Evolutionary conservation across 495 filamentous ascomycete species (phyloP).

Genomic region (Achaetomiella virescens): DNA sequence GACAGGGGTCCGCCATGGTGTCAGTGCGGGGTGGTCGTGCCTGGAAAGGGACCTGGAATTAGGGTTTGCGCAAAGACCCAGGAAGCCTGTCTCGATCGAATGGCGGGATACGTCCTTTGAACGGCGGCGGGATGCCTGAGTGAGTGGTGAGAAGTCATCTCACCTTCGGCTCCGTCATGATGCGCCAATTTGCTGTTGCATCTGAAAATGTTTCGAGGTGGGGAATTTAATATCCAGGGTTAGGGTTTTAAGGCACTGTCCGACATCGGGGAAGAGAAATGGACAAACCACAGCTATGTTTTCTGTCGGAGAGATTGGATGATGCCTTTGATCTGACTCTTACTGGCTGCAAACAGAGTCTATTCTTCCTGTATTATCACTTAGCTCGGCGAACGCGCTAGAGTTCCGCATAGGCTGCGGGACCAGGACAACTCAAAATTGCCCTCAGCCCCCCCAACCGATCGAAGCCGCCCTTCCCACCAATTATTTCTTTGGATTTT

Average conservation of each 20-base stretch:
- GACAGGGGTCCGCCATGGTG: constrained; percentile 27
- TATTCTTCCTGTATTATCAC: too few species aligned
- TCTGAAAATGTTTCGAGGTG: constrained; percentile 4
- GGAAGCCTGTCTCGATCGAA: neutral
- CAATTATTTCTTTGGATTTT: too few species aligned
- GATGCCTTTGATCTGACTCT: too few species aligned
- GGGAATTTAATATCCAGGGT: neutral
- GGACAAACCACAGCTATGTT: too few species aligned
- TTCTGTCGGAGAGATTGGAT: too few species aligned
- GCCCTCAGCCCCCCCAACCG: too few species aligned
- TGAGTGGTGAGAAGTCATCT: neutral
- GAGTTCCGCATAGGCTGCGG: too few species aligned
- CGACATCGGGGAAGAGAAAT: neutral
- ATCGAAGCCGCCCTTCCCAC: too few species aligned
- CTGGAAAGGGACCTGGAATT: neutral
- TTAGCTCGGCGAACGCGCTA: too few species aligned
- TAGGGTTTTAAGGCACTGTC: constrained; percentile 5
- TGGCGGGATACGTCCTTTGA: neutral
- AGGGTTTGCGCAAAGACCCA: neutral
- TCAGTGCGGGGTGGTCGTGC: neutral
- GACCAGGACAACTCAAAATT: too few species aligned
- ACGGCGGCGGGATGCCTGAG: neutral
- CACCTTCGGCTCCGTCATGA: neutral
- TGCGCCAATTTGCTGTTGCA: constrained; percentile 3
- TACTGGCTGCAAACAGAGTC: too few species aligned